Evolutionary conservation across 1,284 basidiomycete species (phyloP).

Genomic region (Malassezia caprae): DNA sequence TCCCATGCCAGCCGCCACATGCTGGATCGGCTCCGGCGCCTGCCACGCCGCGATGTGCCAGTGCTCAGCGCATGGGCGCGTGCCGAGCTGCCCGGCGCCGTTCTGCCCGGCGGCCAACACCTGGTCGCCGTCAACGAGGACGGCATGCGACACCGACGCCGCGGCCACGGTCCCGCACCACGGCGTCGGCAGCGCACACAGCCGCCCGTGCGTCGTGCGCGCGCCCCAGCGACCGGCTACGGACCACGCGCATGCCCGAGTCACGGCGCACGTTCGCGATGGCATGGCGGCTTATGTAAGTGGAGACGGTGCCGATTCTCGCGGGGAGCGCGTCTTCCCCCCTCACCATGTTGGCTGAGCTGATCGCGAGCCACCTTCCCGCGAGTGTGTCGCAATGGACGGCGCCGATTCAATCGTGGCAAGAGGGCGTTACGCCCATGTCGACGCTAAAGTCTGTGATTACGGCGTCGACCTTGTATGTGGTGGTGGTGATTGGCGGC

Average conservation of each 20-base stretch:
- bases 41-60: not conserved
- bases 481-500: constrained; percentile 77
- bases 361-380: not conserved
- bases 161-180: not conserved
- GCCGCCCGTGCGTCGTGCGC: not conserved
- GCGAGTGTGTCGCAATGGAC: constrained; percentile 12
- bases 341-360: constrained; percentile 3
- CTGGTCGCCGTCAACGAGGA: constrained; percentile 1
- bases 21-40: not conserved
- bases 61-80: not conserved
- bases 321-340: not conserved
- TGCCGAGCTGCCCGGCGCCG: constrained; percentile 3
- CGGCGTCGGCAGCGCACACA: not conserved
- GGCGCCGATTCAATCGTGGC: constrained; percentile 23
- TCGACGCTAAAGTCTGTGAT: constrained; percentile 29
- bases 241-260: not conserved
- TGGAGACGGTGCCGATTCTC: no score
- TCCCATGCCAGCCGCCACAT: constrained; percentile 6
- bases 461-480: constrained; percentile 63
- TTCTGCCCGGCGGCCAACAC: constrained; percentile 2
- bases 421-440: constrained; percentile 33
- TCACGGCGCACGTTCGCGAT: not conserved
- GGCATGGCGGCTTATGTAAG: constrained; percentile 2
- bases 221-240: not conserved
- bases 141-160: constrained; percentile 11